These are phyloP conservation scores for Cordyceps javanica DNA, from an alignment of 2,329 filamentous ascomycete species.

Conservation along the genomic window DNA sequence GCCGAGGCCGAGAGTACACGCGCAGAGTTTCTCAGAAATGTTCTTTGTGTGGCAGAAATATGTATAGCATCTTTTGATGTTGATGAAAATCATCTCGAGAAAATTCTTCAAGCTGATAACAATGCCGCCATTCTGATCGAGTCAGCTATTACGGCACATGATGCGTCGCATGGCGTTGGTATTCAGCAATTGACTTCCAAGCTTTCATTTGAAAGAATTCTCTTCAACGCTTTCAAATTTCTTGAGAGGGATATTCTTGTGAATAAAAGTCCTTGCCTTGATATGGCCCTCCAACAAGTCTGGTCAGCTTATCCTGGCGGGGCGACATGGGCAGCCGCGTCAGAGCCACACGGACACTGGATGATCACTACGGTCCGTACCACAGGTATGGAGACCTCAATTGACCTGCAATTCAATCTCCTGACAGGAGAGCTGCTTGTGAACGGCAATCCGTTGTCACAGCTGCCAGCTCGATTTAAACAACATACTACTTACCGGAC, in stretches of 20 bases:
- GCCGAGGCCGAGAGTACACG: background rate
- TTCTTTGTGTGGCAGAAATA: background rate
- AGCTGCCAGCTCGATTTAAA: background rate
- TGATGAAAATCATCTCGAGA: background rate
- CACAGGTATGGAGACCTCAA: background rate
- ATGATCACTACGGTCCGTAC: background rate
- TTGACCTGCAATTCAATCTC: conserved; percentile 16
- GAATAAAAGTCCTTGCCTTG: background rate
- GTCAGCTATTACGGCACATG: background rate
- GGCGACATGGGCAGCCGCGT: background rate
- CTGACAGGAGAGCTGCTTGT: conserved; percentile 4
- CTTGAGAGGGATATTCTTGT: background rate
- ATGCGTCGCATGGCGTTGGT: background rate
- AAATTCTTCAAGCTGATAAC: background rate
- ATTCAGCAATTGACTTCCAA: background rate
- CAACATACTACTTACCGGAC: background rate
- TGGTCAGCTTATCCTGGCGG: conserved; percentile 3
- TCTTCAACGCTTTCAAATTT: background rate
- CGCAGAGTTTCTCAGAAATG: background rate
- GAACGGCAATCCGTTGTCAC: background rate
- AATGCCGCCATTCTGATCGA: background rate
- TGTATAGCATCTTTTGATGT: conserved; percentile 3
- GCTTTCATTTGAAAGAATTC: background rate
- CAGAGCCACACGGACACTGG: background rate
- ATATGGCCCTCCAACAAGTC: background rate